A percentile compares a stretch with the other conserved stretches of the same genome.
These are phyloP conservation scores for Tolypocladium cylindrosporum DNA, from an alignment of 2,329 filamentous ascomycete species.

Conservation along the genomic window DNA sequence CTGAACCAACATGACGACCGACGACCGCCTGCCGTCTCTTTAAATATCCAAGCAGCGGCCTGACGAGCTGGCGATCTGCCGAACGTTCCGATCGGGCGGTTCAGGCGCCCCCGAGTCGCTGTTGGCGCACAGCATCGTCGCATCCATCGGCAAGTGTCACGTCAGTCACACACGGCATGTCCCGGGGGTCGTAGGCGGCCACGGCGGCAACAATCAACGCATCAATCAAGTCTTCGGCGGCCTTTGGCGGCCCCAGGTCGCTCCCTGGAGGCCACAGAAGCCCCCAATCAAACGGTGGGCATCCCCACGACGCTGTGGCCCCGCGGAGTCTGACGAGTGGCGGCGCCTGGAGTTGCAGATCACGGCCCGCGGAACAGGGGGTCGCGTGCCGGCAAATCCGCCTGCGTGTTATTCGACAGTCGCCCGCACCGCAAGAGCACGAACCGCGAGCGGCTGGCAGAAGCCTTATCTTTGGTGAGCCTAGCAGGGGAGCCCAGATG, in stretches of 20 bases:
- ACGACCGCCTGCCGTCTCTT: background rate
- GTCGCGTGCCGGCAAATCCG: conserved; percentile 1
- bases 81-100: background rate
- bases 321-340: background rate
- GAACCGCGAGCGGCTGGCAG: background rate
- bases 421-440: background rate
- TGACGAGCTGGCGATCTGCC: background rate
- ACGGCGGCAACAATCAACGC: no score
- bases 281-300: background rate
- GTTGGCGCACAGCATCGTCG: background rate
- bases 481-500: background rate
- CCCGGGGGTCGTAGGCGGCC: background rate
- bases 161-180: background rate
- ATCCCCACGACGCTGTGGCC: background rate
- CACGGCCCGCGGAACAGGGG: background rate
- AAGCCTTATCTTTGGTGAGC: background rate
- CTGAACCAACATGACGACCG: background rate
- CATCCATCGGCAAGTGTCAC: background rate
- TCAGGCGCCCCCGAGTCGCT: background rate
- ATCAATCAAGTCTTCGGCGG: background rate
- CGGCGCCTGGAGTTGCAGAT: background rate
- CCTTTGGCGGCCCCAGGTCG: background rate
- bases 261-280: no score
- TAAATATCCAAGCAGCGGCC: background rate
- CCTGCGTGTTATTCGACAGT: background rate